Evolutionary conservation across 2,329 filamentous ascomycete genomes (phyloP), one percentile per base, ranked within the genome.

Genomic region (Arthrobotrys iridis): DNA sequence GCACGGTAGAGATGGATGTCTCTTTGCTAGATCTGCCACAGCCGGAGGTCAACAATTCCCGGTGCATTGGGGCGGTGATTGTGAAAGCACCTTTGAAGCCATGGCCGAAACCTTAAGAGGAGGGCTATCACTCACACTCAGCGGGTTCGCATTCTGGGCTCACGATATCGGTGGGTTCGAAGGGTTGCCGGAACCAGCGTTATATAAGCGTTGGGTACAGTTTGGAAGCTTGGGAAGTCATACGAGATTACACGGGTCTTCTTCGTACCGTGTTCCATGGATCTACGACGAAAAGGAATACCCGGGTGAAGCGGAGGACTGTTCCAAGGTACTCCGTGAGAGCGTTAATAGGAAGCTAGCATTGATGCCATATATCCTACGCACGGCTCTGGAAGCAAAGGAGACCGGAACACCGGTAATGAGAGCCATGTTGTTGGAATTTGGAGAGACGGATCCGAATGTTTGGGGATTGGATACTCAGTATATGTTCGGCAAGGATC

Each of bases 181-280:
- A 79, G 90, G 90, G 1, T 86, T 82, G 2, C 90, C 90, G 2
- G 85, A 85, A 1, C 88, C 87, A 0, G 89, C 88, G 83, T 87
- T 92, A 78, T 92, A 92, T 82, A 92, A 92, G 83, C 87, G 90
- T 55, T 92, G 90, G 90, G 89, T 92, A 4, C 89, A 89, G n/a
- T 91, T 92, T 81, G 90, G 90, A 0, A 84, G 92, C 0, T 82
- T 92, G 41, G 91, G 89, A 78, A 88, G 87, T 7, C 90, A 92
- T 81, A 90, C 88, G 37, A 86, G 90, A 11, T 84, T 92, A 8
- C 90, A 92, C 80, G 90, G 90, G 1, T 89, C 87, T 58, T 87
- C 85, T 74, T 90, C 88, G 2, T 92, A 91, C 82, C 88, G 90
- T 15, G 89, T 92, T n/a, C 90, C 90, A 1, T 92, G 90, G 90